Percentiles rank a stretch among this genome's conserved stretches.
These are phyloP conservation scores for Leccinum glutinopallens DNA, from an alignment of 1,284 basidiomycete genomes.

Conservation along the genomic window DNA sequence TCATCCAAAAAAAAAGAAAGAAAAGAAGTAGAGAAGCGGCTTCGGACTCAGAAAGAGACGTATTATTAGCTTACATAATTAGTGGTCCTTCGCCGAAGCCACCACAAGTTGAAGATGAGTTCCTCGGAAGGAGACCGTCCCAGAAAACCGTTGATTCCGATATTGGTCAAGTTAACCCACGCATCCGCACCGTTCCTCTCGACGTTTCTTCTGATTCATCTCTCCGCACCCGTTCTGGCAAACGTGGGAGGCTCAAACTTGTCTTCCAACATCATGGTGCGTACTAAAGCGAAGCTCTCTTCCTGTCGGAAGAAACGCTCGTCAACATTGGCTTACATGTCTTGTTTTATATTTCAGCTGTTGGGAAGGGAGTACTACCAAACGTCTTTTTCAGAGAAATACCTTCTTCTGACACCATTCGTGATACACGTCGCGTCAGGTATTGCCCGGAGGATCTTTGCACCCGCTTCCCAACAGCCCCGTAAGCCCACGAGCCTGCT, in stretches of 20 bases:
- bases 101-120: conserved; percentile 5
- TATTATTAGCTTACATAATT: too few species aligned
- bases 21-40: too few species aligned
- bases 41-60: too few species aligned
- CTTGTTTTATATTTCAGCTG: conserved; percentile 45
- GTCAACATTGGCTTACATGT: not conserved
- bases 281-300: conserved; percentile 19
- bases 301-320: not conserved
- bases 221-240: conserved; percentile 67
- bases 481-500: conserved; percentile 50
- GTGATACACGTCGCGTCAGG: conserved; percentile 58
- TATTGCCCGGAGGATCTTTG: conserved; percentile 55
- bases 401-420: conserved; percentile 63
- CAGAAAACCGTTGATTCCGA: conserved; percentile 4
- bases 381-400: conserved; percentile 61
- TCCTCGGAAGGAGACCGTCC: conserved; percentile 8
- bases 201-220: conserved; percentile 65
- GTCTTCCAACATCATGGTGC: conserved; percentile 71
- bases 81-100: too few species aligned
- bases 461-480: conserved; percentile 34
- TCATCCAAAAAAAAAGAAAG: too few species aligned
- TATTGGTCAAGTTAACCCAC: conserved; percentile 52
- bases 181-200: conserved; percentile 62
- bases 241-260: conserved; percentile 65
- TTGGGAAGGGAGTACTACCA: conserved; percentile 81